phyloP scores from a whole-genome alignment of 2,329 filamentous ascomycete species.

The Calonectria crousiana region DNA sequence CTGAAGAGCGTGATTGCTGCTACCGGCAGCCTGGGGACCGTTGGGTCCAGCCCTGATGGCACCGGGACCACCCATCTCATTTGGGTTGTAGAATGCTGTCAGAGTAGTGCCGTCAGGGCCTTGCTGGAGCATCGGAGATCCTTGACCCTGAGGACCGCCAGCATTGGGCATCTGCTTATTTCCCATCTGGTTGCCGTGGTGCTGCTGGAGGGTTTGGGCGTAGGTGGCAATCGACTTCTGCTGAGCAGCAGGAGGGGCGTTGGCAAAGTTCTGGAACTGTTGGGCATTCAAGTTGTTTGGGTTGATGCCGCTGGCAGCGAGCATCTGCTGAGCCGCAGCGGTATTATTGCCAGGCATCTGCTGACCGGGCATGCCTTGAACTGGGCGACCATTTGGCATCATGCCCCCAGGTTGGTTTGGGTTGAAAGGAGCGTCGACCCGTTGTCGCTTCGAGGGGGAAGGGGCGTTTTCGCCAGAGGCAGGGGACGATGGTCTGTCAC shows the following conservation, averaged over 20 bases:
- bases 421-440: constrained; percentile 80
- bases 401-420: constrained; percentile 74
- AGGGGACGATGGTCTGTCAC: constrained; percentile 84
- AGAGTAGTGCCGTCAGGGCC: constrained; percentile 74
- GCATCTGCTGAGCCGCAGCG: constrained; percentile 69
- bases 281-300: constrained; percentile 78
- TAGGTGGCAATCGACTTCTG: constrained; percentile 90
- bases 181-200: constrained; percentile 84
- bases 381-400: constrained; percentile 80
- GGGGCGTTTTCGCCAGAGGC: constrained; percentile 87
- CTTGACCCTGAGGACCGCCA: constrained; percentile 78
- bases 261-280: constrained; percentile 77
- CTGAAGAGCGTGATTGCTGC: constrained; percentile 78
- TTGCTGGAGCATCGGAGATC: constrained; percentile 84
- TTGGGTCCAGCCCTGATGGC: constrained; percentile 70
- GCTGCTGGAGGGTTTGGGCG: constrained; percentile 84
- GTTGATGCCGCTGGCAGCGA: constrained; percentile 79
- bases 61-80: constrained; percentile 68
- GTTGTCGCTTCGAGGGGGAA: constrained; percentile 90
- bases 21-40: constrained; percentile 59
- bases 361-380: constrained; percentile 78
- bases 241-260: constrained; percentile 71
- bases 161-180: constrained; percentile 83
- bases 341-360: constrained; percentile 69
- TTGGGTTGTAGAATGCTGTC: constrained; percentile 72